Conservation (phyloP, 371 early-diverging fungal genomes). For the Mortierella sp. region DNA sequence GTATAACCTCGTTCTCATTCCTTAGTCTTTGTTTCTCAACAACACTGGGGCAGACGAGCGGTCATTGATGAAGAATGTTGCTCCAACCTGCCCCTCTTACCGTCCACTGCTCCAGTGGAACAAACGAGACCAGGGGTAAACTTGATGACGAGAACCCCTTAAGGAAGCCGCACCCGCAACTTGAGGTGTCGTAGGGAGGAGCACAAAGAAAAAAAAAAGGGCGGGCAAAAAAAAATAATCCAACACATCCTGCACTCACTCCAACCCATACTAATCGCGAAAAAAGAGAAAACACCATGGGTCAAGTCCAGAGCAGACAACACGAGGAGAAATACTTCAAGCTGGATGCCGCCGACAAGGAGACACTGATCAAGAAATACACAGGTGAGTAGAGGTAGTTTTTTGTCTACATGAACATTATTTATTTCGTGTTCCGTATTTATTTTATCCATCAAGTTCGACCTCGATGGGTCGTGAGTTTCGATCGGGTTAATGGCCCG, state of each 20-base stretch:
- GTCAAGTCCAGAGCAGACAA: slow-evolving; percentile 50
- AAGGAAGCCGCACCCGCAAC: neutral
- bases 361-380: slow-evolving; percentile 29
- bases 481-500: neutral
- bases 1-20: too few species aligned
- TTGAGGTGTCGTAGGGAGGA: too few species aligned
- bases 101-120: too few species aligned
- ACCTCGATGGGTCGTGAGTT: neutral
- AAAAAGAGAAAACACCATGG: slow-evolving; percentile 29
- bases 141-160: neutral
- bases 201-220: neutral
- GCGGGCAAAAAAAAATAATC: slow-evolving; percentile 9
- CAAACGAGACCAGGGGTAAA: too few species aligned
- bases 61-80: too few species aligned
- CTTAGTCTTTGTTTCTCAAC: too few species aligned
- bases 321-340: slow-evolving; percentile 40
- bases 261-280: neutral
- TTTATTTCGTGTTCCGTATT: neutral
- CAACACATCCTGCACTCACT: neutral
- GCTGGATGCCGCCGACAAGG: slow-evolving; percentile 32
- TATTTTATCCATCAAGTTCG: neutral
- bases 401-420: neutral
- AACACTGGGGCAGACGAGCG: too few species aligned
- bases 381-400: slow-evolving; percentile 22
- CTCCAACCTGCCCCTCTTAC: too few species aligned